Evolutionary conservation across 2,329 filamentous ascomycete genomes (phyloP).

Genomic region (Ceratocystis alfenasii): DNA sequence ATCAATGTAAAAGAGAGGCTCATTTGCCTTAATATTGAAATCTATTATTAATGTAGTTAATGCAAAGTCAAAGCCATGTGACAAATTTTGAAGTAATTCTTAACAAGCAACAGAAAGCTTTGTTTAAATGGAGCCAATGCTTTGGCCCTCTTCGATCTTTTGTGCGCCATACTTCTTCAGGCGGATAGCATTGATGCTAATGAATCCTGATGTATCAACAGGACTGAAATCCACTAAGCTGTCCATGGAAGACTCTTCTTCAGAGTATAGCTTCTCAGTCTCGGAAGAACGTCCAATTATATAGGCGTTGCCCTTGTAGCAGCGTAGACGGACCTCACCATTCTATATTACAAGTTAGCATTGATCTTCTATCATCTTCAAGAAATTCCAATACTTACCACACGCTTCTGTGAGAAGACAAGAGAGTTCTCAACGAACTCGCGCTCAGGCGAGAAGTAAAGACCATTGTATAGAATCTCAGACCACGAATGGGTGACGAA

Average conservation of each 20-base stretch:
- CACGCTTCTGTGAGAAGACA: conserved; percentile 44
- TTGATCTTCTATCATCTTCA: not conserved
- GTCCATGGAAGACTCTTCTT: conserved; percentile 41
- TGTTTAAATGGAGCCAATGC: conserved; percentile 16
- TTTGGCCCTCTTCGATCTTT: conserved; percentile 30
- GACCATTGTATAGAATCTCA: conserved; percentile 38
- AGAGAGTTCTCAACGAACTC: conserved; percentile 52
- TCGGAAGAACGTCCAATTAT: conserved; percentile 36
- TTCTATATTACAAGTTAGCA: conserved; percentile 21
- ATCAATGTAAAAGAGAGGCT: no score
- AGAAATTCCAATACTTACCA: conserved; percentile 25
- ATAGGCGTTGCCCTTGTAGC: conserved; percentile 40
- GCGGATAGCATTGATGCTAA: conserved; percentile 57
- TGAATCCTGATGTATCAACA: conserved; percentile 40
- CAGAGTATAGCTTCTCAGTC: conserved; percentile 40
- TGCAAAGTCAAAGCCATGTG: no score
- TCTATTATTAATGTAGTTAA: no score
- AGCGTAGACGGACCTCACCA: conserved; percentile 31
- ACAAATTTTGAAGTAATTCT: no score
- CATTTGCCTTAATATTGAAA: no score
- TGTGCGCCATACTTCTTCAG: conserved; percentile 38
- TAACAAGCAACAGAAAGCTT: no score
- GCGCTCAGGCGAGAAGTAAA: conserved; percentile 40
- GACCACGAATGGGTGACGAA: conserved; percentile 38
- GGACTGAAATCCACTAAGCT: conserved; percentile 35